Evolutionary conservation across 108 stramenopile genomes (phyloP), one percentile per base, ranked within the genome.

Genomic region (Epithemia pelagica): DNA sequence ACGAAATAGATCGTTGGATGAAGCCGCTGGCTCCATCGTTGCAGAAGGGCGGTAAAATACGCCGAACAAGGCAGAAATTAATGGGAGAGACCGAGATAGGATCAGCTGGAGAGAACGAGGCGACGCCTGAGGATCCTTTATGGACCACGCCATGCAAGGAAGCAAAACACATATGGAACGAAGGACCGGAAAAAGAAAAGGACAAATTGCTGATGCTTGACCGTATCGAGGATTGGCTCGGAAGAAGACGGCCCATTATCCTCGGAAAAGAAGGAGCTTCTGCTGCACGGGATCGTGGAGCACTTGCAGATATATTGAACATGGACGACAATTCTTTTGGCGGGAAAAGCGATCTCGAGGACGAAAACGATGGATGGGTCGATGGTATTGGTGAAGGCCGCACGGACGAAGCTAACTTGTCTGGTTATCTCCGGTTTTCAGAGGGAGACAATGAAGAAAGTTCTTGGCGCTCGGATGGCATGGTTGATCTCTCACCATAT

Each of bases 341-440:
- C 57, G 81, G 69, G 20, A 67, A 77, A 32, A 72, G 64, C 51
- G 69, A 66, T 15, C 61, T 32, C 61, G 78, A 67, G 19, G 64
- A 64, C 52, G 64, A 59, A 7, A 63, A 66, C 61, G 81, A 87
- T 57, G 80, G 80, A 28, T 94, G 93, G 93, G 73, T 87, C 10
- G 87, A 88, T 65, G 80, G 88, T 25, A 73, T 94, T 55, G 93
- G 93, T 18, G 90, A 94, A 74, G 93, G 85, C 8, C 78, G 80
- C 30, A 72, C 77, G 28, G 93, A 94, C 66, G 90, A 94, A 73
- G 93, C 91, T 56, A 94, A 94, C 64, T 80, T 94, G 0, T 90
- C 88, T 1, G 81, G 82, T 1, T 94, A 94, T 69, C 76, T 80
- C 54, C 77, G 93, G 33, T 82, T 94, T 32, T 94, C 90, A 10